Percentiles rank a stretch among this genome's conserved stretches.
phyloP scores from a whole-genome alignment of 371 early-diverging fungal genomes.

The Spiromyces aspiralis region DNA sequence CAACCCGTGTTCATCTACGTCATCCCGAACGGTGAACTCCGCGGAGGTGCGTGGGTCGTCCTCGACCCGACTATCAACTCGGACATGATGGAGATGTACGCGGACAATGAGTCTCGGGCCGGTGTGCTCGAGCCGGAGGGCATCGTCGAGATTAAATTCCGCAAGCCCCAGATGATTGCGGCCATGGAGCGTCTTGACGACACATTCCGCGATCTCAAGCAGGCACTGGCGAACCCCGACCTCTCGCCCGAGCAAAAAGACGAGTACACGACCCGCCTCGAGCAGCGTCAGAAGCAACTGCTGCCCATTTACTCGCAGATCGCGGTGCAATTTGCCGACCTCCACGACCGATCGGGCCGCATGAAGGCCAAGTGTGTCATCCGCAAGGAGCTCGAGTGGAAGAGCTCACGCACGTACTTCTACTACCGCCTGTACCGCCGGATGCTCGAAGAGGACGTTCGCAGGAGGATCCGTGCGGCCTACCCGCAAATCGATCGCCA shows the following conservation, averaged over 20 bases:
- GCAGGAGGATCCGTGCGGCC: conserved; percentile 34
- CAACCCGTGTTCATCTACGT: conserved; percentile 98
- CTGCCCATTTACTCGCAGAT: conserved; percentile 85
- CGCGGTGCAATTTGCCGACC: conserved; percentile 92
- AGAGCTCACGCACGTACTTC: conserved; percentile 68
- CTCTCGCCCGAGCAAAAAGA: conserved; percentile 30
- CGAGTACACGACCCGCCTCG: conserved; percentile 48
- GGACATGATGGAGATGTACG: conserved; percentile 97
- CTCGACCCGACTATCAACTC: conserved; percentile 96
- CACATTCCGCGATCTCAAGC: conserved; percentile 54
- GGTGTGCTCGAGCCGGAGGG: conserved; percentile 98
- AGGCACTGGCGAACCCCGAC: conserved; percentile 21
- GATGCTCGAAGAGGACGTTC: conserved; percentile 51
- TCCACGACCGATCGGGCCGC: conserved; percentile 93
- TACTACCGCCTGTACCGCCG: conserved; percentile 84
- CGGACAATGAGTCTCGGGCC: conserved; percentile 77
- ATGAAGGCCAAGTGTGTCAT: conserved; percentile 92
- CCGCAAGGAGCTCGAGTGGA: conserved; percentile 65
- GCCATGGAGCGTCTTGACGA: conserved; percentile 85
- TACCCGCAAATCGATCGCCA: conserved; percentile 18
- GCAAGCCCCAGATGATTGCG: conserved; percentile 74
- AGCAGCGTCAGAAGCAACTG: conserved; percentile 68
- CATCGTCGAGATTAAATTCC: conserved; percentile 97
- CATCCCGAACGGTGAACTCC: conserved; percentile 85
- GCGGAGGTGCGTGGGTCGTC: conserved; percentile 99